A percentile compares a stretch with the other conserved stretches of the same genome.
phyloP scores from a whole-genome alignment of 2,329 filamentous ascomycete genomes.

The Akanthomyces uredinophilus region DNA sequence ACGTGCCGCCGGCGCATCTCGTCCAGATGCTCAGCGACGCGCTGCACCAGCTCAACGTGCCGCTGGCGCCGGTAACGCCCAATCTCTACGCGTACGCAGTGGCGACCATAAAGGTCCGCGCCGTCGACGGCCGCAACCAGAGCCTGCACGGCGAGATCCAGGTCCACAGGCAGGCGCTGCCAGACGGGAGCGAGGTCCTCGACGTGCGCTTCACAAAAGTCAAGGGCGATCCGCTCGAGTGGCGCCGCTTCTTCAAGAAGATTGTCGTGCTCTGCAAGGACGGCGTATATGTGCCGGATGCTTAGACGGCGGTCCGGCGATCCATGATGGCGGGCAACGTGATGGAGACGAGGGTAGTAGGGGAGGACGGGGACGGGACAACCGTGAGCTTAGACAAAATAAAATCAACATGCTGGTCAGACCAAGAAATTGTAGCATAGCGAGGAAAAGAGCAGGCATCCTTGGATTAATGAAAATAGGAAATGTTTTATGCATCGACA shows the following conservation, averaged over 20 bases:
- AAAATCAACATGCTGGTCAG: constrained; percentile 11
- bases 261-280: constrained; percentile 85
- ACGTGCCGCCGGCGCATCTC: constrained; percentile 67
- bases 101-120: constrained; percentile 66
- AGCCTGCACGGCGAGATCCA: constrained; percentile 69
- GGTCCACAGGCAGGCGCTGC: constrained; percentile 60
- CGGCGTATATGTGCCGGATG: constrained; percentile 58
- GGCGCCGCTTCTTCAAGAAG: constrained; percentile 95
- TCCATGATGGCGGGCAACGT: constrained; percentile 1
- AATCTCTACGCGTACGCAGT: constrained; percentile 50
- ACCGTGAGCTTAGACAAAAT: not conserved
- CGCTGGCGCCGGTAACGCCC: constrained; percentile 50
- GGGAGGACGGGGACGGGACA: not conserved
- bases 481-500: constrained; percentile 1
- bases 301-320: constrained; percentile 26
- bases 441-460: not conserved
- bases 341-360: not conserved
- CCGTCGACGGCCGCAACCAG: constrained; percentile 67
- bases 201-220: constrained; percentile 91
- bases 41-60: constrained; percentile 79
- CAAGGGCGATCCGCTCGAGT: constrained; percentile 94
- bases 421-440: constrained; percentile 13
- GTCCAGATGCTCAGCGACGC: constrained; percentile 76
- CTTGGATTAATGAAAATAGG: not conserved
- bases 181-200: constrained; percentile 55